These are phyloP conservation scores for Phoenix roebelenii DNA, from an alignment of 176 grass and related monocot species.

Conservation along the genomic window DNA sequence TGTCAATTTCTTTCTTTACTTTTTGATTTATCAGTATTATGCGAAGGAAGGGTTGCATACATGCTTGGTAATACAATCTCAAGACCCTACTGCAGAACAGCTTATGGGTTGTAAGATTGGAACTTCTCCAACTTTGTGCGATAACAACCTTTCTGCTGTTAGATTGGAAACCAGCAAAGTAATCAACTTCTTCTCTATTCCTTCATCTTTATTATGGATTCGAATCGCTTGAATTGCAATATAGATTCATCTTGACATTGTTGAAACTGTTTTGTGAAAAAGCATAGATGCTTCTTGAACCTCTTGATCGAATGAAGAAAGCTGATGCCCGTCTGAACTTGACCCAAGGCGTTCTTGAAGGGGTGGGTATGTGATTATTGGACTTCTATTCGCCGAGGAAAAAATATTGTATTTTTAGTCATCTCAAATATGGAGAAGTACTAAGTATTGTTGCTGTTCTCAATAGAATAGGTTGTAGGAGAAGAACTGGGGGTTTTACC, in stretches of 20 bases:
- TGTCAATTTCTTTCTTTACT: conserved; percentile 1
- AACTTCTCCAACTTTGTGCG: conserved; percentile 36
- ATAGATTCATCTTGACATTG: neutral
- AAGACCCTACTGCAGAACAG: conserved; percentile 50
- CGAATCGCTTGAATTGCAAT: neutral
- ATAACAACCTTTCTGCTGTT: conserved; percentile 45
- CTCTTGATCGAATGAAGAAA: conserved; percentile 78
- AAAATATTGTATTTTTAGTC: neutral
- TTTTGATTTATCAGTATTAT: conserved; percentile 39
- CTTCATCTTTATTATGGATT: neutral
- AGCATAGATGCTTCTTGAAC: conserved; percentile 69
- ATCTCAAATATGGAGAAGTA: conserved; percentile 1
- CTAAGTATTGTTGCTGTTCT: conserved; percentile 33
- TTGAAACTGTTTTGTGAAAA: conserved; percentile 9
- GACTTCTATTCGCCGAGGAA: neutral
- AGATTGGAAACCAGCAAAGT: conserved; percentile 88
- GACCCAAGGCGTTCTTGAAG: conserved; percentile 82
- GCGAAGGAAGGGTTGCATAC: conserved; percentile 76
- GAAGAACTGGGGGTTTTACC: conserved; percentile 92
- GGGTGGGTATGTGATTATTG: conserved; percentile 32
- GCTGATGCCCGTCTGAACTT: conserved; percentile 63
- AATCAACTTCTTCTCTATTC: conserved; percentile 13
- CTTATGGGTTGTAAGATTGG: conserved; percentile 67
- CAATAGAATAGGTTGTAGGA: conserved; percentile 68
- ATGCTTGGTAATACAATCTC: conserved; percentile 69